These are phyloP conservation scores for Bifiguratus adelaidae DNA, from an alignment of 192 early-diverging fungal species.

Conservation along the genomic window DNA sequence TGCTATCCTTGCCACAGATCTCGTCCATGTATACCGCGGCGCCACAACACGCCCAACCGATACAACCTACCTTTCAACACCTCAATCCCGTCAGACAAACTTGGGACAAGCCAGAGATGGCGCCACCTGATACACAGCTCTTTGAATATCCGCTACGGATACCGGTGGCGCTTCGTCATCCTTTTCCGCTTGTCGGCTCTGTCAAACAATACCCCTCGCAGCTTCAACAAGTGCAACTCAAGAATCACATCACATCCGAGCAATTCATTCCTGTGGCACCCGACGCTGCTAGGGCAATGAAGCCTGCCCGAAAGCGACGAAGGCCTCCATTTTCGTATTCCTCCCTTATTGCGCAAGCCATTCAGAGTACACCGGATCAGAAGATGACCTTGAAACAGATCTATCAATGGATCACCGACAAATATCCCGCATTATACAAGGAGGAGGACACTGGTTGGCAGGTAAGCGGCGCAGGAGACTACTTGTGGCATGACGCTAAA, in stretches of 20 bases:
- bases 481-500: not conserved
- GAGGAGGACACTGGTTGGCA: conserved; percentile 73
- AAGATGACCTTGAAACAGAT: conserved; percentile 76
- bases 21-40: too few relatives aligned
- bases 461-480: conserved; percentile 27
- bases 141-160: conserved; percentile 13
- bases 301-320: conserved; percentile 12
- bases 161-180: conserved; percentile 19
- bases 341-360: conserved; percentile 73
- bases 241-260: conserved; percentile 21
- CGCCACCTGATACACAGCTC: too few relatives aligned
- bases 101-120: too few relatives aligned
- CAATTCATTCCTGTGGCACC: conserved; percentile 21
- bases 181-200: conserved; percentile 1
- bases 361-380: conserved; percentile 41
- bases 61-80: too few relatives aligned
- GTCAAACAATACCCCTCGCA: conserved; percentile 12
- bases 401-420: conserved; percentile 69
- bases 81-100: too few relatives aligned
- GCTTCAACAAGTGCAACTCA: conserved; percentile 11
- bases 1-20: too few relatives aligned
- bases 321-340: conserved; percentile 77
- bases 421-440: conserved; percentile 68
- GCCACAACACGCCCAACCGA: too few relatives aligned
- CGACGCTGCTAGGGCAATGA: not conserved